Conservation (phyloP, 2,329 filamentous ascomycete species). For the Xylaria sp. region DNA sequence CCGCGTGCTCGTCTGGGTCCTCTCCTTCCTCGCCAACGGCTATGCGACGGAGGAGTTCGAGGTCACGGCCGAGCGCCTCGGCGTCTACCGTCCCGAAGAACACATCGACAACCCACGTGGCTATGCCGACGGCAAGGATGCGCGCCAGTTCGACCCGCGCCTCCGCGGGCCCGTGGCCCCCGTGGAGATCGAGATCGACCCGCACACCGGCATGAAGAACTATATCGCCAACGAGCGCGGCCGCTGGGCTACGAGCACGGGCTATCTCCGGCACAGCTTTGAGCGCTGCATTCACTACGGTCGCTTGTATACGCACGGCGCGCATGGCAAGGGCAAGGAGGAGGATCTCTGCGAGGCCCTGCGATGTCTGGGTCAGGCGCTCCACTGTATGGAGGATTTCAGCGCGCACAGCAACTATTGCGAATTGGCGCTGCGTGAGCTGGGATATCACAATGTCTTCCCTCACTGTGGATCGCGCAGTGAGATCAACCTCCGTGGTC, state of each 20-base stretch:
- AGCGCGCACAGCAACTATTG: conserved; percentile 80
- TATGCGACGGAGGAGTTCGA: conserved; percentile 85
- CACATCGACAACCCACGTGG: conserved; percentile 74
- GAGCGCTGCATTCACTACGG: conserved; percentile 72
- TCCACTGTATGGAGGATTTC: conserved; percentile 75
- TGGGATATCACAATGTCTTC: conserved; percentile 64
- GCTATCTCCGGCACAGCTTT: conserved; percentile 74
- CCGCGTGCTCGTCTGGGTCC: conserved; percentile 72
- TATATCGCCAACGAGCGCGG: conserved; percentile 92
- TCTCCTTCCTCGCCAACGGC: conserved; percentile 75
- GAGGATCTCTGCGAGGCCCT: conserved; percentile 76
- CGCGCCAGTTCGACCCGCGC: conserved; percentile 72
- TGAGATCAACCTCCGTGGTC: conserved; percentile 61
- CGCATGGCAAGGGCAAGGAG: conserved; percentile 59
- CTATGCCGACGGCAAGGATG: conserved; percentile 83
- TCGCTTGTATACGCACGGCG: conserved; percentile 65
- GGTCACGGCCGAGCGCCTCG: conserved; percentile 72
- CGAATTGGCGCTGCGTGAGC: conserved; percentile 69
- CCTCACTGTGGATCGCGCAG: conserved; percentile 65
- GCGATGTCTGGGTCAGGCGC: conserved; percentile 67
- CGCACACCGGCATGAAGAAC: conserved; percentile 92
- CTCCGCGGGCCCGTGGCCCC: conserved; percentile 73
- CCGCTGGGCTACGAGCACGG: conserved; percentile 82
- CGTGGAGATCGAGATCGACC: conserved; percentile 67
- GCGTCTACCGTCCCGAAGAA: conserved; percentile 73